These are phyloP conservation scores for Sarocladium brachiariae DNA, from an alignment of 2,329 filamentous ascomycete genomes.

Conservation along the genomic window DNA sequence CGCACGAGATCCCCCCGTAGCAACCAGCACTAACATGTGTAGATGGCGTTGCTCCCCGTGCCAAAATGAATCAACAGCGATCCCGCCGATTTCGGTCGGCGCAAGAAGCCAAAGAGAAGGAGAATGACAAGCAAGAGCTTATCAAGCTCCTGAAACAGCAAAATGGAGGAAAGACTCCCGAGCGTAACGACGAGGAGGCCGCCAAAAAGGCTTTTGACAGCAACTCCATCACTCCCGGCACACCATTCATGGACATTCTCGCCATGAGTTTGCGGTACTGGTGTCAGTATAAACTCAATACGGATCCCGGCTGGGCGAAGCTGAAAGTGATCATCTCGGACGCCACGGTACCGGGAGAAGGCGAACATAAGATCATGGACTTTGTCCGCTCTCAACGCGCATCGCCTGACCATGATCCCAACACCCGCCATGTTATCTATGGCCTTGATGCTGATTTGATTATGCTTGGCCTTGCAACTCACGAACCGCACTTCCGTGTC, in stretches of 20 bases:
- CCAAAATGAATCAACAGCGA: constrained; percentile 99
- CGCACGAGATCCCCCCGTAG: constrained; percentile 18
- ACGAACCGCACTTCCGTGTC: constrained; percentile 95
- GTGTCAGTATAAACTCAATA: constrained; percentile 96
- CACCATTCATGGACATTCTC: constrained; percentile 97
- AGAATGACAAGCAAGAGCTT: constrained; percentile 82
- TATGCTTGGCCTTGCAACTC: constrained; percentile 94
- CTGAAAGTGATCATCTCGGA: constrained; percentile 98
- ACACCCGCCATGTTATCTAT: constrained; percentile 97
- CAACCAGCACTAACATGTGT: too few relatives aligned
- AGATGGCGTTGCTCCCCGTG: constrained; percentile 95
- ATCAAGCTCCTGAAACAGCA: constrained; percentile 77
- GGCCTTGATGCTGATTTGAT: constrained; percentile 96
- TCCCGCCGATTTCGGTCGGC: constrained; percentile 91
- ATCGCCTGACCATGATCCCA: constrained; percentile 87
- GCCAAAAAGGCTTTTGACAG: constrained; percentile 90
- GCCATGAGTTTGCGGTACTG: constrained; percentile 88
- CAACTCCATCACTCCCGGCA: constrained; percentile 85
- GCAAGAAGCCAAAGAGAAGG: constrained; percentile 90
- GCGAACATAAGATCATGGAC: constrained; percentile 99
- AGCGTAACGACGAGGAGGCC: constrained; percentile 53
- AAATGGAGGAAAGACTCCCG: constrained; percentile 57
- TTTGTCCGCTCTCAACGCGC: constrained; percentile 91
- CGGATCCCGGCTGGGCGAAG: constrained; percentile 90
- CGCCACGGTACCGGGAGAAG: constrained; percentile 93